Evolutionary conservation across 2,329 filamentous ascomycete genomes (phyloP).

Genomic region (Colletotrichum musae): DNA sequence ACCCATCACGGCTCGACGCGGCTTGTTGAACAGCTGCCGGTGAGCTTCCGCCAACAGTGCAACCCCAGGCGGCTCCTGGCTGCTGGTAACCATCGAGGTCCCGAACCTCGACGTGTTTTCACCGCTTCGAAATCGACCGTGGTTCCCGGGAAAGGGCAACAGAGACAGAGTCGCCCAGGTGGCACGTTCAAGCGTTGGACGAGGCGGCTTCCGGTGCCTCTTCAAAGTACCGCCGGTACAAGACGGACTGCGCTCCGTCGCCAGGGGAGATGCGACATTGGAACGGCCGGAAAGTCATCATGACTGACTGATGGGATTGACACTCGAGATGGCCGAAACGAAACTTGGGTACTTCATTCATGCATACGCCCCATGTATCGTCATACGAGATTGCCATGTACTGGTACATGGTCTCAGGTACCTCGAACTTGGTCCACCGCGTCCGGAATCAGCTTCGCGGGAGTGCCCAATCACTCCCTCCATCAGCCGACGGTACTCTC

Average conservation of each 20-base stretch:
- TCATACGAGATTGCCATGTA: constrained; percentile 46
- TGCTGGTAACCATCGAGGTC: constrained; percentile 1
- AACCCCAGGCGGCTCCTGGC: constrained; percentile 15
- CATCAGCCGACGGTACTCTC: constrained; percentile 24
- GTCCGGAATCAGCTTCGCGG: constrained; percentile 32
- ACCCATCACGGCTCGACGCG: constrained; percentile 15
- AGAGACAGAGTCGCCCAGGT: constrained; percentile 2
- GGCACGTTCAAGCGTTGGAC: constrained; percentile 15
- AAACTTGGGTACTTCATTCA: constrained; percentile 47
- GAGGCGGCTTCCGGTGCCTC: constrained; percentile 4
- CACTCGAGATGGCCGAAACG: constrained; percentile 27
- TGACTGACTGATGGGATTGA: constrained; percentile 32
- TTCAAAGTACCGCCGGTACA: background rate
- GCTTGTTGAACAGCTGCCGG: constrained; percentile 14
- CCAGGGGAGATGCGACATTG: constrained; percentile 34
- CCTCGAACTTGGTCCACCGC: constrained; percentile 29
- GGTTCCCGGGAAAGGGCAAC: constrained; percentile 12
- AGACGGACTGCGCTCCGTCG: constrained; percentile 14
- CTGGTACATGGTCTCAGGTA: constrained; percentile 46
- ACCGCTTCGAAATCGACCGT: background rate
- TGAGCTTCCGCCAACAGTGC: constrained; percentile 16
- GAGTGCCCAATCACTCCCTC: constrained; percentile 37
- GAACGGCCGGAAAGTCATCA: constrained; percentile 30
- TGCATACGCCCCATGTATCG: constrained; percentile 48
- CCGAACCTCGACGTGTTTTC: background rate